phyloP scores from a whole-genome alignment of 371 early-diverging fungal species.

The Apophysomyces sp. region DNA sequence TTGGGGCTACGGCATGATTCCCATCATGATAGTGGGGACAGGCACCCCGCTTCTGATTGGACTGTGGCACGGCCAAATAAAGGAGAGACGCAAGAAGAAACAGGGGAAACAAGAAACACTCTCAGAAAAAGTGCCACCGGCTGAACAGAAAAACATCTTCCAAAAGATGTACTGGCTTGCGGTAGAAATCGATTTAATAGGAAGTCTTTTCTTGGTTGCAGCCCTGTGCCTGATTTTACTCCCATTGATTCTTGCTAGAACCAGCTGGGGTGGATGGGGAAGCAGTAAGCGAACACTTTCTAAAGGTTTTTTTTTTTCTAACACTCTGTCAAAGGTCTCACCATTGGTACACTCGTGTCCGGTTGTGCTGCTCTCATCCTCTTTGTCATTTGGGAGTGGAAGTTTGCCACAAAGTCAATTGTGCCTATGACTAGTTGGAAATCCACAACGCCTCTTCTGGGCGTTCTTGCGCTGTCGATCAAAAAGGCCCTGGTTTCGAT shows the following conservation, averaged over 20 bases:
- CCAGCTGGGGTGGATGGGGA: constrained; percentile 41
- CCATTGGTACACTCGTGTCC: constrained; percentile 28
- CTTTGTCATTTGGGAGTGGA: constrained; percentile 37
- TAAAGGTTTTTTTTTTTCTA: too few species aligned
- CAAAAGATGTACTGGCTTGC: constrained; percentile 22
- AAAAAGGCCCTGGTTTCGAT: constrained; percentile 15
- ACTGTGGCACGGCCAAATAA: constrained; percentile 17
- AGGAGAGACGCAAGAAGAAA: constrained; percentile 9
- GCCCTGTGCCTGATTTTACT: constrained; percentile 35
- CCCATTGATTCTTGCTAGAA: constrained; percentile 38
- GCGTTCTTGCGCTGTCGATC: constrained; percentile 22
- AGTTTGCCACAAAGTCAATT: constrained; percentile 29
- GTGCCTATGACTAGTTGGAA: constrained; percentile 43
- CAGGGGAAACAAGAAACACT: constrained; percentile 4
- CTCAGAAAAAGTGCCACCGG: background rate
- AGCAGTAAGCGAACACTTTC: constrained; percentile 5
- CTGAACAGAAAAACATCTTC: constrained; percentile 7
- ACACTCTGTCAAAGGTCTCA: background rate
- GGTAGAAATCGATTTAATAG: constrained; percentile 40
- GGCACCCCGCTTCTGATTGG: constrained; percentile 29
- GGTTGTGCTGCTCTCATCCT: constrained; percentile 24
- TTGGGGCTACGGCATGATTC: constrained; percentile 22
- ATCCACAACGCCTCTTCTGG: constrained; percentile 35
- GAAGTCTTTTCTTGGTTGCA: constrained; percentile 40
- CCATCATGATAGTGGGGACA: constrained; percentile 28